Evolutionary conservation across 768 basidiomycete species (phyloP).

Genomic region (Suillus variegatus): DNA sequence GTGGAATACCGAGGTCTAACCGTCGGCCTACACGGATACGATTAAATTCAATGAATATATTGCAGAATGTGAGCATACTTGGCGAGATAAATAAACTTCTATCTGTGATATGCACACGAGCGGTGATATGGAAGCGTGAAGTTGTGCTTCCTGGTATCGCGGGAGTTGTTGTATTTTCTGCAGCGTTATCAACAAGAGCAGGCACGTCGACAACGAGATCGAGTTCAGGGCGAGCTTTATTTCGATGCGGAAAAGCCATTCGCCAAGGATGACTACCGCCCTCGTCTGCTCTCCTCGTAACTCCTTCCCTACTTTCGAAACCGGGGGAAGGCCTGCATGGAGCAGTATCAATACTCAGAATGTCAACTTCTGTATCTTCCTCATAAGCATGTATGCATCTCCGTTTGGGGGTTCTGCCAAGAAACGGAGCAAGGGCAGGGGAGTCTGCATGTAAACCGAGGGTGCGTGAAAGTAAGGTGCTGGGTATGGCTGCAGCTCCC

Average conservation of each 20-base stretch:
- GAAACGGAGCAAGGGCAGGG: constrained; percentile 51
- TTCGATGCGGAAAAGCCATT: constrained; percentile 44
- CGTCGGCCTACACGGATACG: constrained; percentile 34
- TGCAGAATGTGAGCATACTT: constrained; percentile 27
- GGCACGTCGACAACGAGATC: constrained; percentile 28
- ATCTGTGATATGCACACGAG: constrained; percentile 44
- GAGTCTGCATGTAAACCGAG: constrained; percentile 54
- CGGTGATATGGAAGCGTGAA: constrained; percentile 48
- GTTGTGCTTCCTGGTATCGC: constrained; percentile 17
- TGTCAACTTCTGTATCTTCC: constrained; percentile 36
- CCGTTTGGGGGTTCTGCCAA: constrained; percentile 44
- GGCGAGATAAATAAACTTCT: constrained; percentile 45
- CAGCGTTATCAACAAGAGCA: constrained; percentile 19
- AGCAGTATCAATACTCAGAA: constrained; percentile 23
- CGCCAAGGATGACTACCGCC: constrained; percentile 25
- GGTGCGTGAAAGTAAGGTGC: constrained; percentile 46
- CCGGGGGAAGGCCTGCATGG: not conserved
- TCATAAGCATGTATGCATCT: constrained; percentile 41
- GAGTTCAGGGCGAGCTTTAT: constrained; percentile 38
- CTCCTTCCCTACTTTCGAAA: not conserved
- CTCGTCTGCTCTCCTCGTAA: not conserved
- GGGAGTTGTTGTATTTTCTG: constrained; percentile 3
- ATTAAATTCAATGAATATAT: not conserved
- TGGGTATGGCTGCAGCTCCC: constrained; percentile 19
- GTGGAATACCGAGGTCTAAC: constrained; percentile 18